Conservation (phyloP, 306 rosid genomes). For the Begonia peltatifolia region DNA sequence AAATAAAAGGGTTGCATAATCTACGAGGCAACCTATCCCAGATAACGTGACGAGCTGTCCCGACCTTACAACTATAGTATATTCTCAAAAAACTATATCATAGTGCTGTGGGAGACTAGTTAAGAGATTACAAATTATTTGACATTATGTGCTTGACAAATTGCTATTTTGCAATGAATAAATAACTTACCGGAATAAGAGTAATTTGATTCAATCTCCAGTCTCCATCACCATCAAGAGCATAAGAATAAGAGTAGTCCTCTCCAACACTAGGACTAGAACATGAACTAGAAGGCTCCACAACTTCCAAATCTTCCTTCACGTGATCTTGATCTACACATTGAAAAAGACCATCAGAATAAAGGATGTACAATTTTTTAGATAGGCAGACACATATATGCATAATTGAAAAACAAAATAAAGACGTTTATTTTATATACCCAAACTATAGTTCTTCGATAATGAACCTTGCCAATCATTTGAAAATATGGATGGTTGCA, state of each 20-base stretch:
- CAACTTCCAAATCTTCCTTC: constrained; percentile 21
- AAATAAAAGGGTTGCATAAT: too few species aligned
- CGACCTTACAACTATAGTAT: too few species aligned
- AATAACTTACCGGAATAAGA: constrained; percentile 56
- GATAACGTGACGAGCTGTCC: too few species aligned
- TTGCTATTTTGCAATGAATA: too few species aligned
- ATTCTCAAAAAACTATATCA: too few species aligned
- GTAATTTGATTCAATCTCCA: constrained; percentile 48
- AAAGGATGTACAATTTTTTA: background rate
- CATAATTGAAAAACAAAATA: background rate
- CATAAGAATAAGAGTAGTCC: constrained; percentile 21
- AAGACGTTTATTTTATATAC: constrained; percentile 17
- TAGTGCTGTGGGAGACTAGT: too few species aligned
- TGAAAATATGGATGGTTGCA: constrained; percentile 25
- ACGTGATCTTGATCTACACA: constrained; percentile 26
- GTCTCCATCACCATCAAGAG: constrained; percentile 41
- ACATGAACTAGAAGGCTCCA: constrained; percentile 39
- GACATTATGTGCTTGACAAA: too few species aligned
- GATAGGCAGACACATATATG: background rate
- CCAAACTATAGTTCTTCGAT: constrained; percentile 31
- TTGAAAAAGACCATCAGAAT: constrained; percentile 5
- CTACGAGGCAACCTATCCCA: too few species aligned
- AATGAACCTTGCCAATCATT: constrained; percentile 44
- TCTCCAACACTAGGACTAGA: constrained; percentile 39
- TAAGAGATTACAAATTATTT: too few species aligned